Base-by-base conservation (phyloP, 2,329 filamentous ascomycete species). In the Beauveria varroae region DNA sequence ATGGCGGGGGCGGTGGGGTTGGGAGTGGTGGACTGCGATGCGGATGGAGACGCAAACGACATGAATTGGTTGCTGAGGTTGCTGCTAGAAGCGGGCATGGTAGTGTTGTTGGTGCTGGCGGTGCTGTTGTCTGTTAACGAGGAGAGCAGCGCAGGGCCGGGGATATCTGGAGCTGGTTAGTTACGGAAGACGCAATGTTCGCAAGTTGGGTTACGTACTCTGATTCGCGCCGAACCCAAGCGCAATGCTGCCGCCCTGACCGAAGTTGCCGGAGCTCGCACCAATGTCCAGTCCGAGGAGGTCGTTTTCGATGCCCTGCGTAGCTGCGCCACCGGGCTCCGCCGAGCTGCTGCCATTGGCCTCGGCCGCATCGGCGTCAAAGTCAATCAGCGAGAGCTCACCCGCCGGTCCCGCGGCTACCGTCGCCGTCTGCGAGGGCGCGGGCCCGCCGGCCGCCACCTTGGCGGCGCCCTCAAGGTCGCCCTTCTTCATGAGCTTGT, bases 401-500 rank as follows among this genome's bases (percentile, higher is more conserved):
- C 91, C 81, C 5, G 77, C 75, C 8, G 81, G 75, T 12, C 65
- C 68, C 40, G 64, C 16, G 24, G 24, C 16, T 10, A 68, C 88
- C 84, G 76, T 87, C 84, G 67, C 81, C 79, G 52, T 88, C 80
- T 64, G 84, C 81, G 63, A 71, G 2, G 71, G 67, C 24, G 71
- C 64, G 7, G 79, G 81, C 16, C 89, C 93, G 30, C 93, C 91
- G 70, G 90, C 87, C 7, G 91, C 91, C 66, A 98, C 89, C 72
- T 86, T 90, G 65, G 88, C 86, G 18, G 95, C 91, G 12, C 80
- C 91, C 67, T 93, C 91, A 50, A 96, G 74, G 69, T 99, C 93
- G 24, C 95, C 95, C 78, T 95, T 96, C 80, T 96, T 99, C 75
- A 98, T 87, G 60, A 98, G 79, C 80, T 91, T 96, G 75, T 98